Evolutionary conservation across 1,284 basidiomycete genomes (phyloP), one percentile per base, ranked within the genome.

Genomic region (Ceraceosorus guamensis): DNA sequence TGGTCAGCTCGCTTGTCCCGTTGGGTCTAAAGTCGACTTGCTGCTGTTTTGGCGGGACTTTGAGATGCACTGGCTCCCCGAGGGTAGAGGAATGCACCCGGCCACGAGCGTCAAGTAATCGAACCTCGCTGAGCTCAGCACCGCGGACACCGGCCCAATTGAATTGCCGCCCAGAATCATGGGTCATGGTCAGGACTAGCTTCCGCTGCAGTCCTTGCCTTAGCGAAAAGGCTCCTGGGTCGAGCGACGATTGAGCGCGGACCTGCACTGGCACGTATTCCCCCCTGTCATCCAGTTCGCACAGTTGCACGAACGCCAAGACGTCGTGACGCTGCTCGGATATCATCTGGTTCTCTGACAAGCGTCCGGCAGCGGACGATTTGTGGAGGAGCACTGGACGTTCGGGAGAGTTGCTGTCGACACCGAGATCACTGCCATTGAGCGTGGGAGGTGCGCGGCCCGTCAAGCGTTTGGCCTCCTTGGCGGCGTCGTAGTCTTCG

Each of bases 161-260:
- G 53, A 97, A 82, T 62, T 91, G 87, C 44, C 83, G 83, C 0
- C 93, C 93, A 6, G 92, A 95, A 70, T 90, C 87, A 53, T 90
- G 92, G 13, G 84, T 85, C 33, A 97, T 79, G 1, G 82, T 83
- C 52, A 98, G 77, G 33, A 83, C 78, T 51, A 98, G 77, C 24
- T 89, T 85, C 30, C 95, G 82, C 74, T 98, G 93, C 24, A 97
- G 78, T 6, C 93, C 93, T 77, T 97, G 95, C 66, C 91, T 89
- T 14, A 97, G 80, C 62, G 84, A 85, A 76, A 96, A 93, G 48
- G 84, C 84, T 7, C 91, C 91, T 6, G 88, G 85, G 75, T 93
- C 91, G 39, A 90, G 79, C 54, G 80, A 78, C n/a, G 86, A 84
- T 58, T 85, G 82, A 4, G 87, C 85, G 45, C 89, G 78, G 1